Evolutionary conservation across 129 eudicot genomes (phyloP).

Genomic region (Deinandra increscens): DNA sequence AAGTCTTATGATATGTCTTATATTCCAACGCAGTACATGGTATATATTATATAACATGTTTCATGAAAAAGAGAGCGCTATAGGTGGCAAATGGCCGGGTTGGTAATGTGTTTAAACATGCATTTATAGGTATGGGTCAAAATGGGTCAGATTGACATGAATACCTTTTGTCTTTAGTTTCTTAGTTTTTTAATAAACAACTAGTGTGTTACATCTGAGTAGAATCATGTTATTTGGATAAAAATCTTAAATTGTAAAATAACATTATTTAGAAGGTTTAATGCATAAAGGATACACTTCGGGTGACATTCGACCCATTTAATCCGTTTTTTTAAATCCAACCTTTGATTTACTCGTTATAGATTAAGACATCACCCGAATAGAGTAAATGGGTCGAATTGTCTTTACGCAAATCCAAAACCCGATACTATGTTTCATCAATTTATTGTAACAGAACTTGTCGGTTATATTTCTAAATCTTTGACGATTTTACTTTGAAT

Average conservation of each 20-base stretch:
- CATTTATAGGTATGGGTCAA: background rate
- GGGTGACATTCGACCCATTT: background rate
- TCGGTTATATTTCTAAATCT: background rate
- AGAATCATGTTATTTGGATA: background rate
- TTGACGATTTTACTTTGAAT: background rate
- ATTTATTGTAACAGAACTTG: background rate
- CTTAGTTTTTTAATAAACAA: background rate
- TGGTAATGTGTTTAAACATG: background rate
- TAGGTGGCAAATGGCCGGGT: background rate
- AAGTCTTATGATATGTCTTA: background rate
- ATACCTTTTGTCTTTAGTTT: background rate
- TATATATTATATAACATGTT: background rate
- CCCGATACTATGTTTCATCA: background rate
- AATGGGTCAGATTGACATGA: background rate
- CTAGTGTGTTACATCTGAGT: background rate
- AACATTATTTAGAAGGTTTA: background rate
- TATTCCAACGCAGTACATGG: background rate
- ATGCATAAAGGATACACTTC: background rate
- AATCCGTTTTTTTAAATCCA: background rate
- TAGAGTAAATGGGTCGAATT: background rate
- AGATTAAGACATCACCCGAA: background rate
- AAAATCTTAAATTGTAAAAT: background rate
- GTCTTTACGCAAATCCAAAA: background rate
- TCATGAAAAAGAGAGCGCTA: background rate
- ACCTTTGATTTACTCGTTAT: background rate